A percentile compares a stretch with the other conserved stretches of the same genome.
phyloP scores from a whole-genome alignment of 495 filamentous ascomycete genomes.

The Daldinia grandis region DNA sequence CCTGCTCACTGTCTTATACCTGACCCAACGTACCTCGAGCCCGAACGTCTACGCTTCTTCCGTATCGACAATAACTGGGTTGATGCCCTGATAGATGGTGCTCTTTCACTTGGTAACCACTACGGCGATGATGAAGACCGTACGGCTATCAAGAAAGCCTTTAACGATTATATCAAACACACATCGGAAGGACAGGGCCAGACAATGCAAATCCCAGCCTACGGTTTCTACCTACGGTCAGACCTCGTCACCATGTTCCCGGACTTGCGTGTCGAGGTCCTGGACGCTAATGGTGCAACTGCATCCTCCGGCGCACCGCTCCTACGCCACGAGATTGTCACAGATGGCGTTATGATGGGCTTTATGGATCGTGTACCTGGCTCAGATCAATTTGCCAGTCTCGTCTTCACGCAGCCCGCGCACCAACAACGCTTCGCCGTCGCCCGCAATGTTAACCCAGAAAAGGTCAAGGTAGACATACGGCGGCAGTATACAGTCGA shows the following conservation, averaged over 20 bases:
- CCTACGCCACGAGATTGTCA: conserved; percentile 36
- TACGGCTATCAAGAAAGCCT: conserved; percentile 43
- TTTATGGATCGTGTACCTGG: conserved; percentile 40
- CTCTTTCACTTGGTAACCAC: conserved; percentile 55
- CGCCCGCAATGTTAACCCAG: conserved; percentile 15
- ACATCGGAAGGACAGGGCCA: conserved; percentile 14
- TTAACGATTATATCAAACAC: conserved; percentile 44
- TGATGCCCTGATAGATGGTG: conserved; percentile 58
- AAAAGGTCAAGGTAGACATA: conserved; percentile 15
- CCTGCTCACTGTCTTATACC: conserved; percentile 54
- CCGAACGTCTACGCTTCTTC: conserved; percentile 59
- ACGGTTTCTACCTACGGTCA: conserved; percentile 45
- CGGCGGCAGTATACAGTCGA: conserved; percentile 30
- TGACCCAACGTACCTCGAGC: conserved; percentile 51
- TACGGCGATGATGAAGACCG: conserved; percentile 42
- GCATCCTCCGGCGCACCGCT: conserved; percentile 10
- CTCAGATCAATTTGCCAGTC: conserved; percentile 8
- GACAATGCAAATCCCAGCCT: conserved; percentile 38
- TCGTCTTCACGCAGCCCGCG: conserved; percentile 43
- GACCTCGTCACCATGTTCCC: conserved; percentile 43
- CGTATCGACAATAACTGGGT: conserved; percentile 57
- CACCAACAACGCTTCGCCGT: conserved; percentile 50
- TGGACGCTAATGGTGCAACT: conserved; percentile 3
- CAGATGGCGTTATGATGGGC: conserved; percentile 39
- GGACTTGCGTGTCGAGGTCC: conserved; percentile 36